Percentiles rank a stretch among this genome's conserved stretches.
Evolutionary conservation across 169 alveolate species (phyloP).

Genomic region (Cryptosporidium bovis): DNA sequence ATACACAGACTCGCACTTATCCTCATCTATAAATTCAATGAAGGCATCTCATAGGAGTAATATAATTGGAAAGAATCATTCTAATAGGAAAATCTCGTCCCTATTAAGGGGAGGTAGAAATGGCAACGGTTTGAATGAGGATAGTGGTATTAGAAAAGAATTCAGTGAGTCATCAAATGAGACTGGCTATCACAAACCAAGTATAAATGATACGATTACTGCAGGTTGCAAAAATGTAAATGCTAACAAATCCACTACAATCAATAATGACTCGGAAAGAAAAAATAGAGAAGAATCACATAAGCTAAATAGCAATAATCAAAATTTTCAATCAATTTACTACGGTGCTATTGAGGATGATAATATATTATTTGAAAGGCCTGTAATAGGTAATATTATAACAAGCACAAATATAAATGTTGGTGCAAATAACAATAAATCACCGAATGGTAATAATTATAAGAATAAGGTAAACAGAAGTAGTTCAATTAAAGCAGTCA

Average conservation of each 20-base stretch:
- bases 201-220: too few relatives aligned
- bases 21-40: slow-evolving; percentile 59
- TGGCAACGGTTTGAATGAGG: neutral
- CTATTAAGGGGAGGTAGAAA: neutral
- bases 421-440: neutral
- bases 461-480: slow-evolving; percentile 19
- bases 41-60: slow-evolving; percentile 50
- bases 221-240: too few relatives aligned
- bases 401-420: slow-evolving; percentile 4
- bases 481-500: slow-evolving; percentile 54
- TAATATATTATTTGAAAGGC: slow-evolving; percentile 24
- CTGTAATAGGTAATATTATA: slow-evolving; percentile 33
- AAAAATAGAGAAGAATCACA: neutral
- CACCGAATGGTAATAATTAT: neutral
- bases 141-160: slow-evolving; percentile 32
- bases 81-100: slow-evolving; percentile 12
- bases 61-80: slow-evolving; percentile 11
- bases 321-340: slow-evolving; percentile 10
- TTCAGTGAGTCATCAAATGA: neutral
- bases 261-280: neutral
- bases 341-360: slow-evolving; percentile 49
- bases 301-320: neutral
- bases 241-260: neutral
- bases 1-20: slow-evolving; percentile 58
- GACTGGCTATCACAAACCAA: too few relatives aligned